Base-by-base conservation (phyloP, 192 early-diverging fungal genomes). In the Umbelopsis sp. region DNA sequence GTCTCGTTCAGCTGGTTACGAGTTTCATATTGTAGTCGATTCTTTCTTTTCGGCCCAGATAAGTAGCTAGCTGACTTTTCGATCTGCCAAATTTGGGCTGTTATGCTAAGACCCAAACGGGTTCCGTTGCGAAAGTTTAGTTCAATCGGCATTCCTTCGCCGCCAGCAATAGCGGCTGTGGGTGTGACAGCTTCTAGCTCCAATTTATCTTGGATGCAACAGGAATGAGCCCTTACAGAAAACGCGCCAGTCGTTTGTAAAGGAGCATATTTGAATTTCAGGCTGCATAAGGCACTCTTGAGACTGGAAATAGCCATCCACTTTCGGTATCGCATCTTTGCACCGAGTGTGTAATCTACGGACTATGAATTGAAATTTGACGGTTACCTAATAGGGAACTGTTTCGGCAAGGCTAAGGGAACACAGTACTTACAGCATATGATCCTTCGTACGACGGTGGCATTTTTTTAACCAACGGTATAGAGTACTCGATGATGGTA, bases 391-490 rank as follows among this genome's bases (percentile, higher is more conserved):
- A 35, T 61, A 16, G 2, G 55, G 37, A 41, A 9, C 2, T 10
- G 37, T 41, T 30, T 41, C 37, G 37, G 37, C 37, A 41, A 41
- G 37, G 37, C 37, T 41, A 41, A 41, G 37, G 37, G 37, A 41
- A 41, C 37, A 41, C 37, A 41, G 1, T 6, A 35, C 55, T 61
- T 61, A 61, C 55, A 25, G 33, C 55, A 61, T 27, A 61, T 61
- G 25, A 61, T n/a, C 55, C 55, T 61, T 61, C 55, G 55, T 61
- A 61, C 55, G 55, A 61, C 30, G 55, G 55, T n/a, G 55, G 55
- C 30, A 61, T 16, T 35, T 35, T 61, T 35, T 61, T 61, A 15
- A 30, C 11, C 33, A 61, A 61, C 27, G 55, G 55, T 30, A 61
- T 61, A 16, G 55, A 61, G 27, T 35, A 61, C 11, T 61, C 55